Percentiles rank a stretch among this genome's conserved stretches.
Evolutionary conservation across 73 alveolate species (phyloP).

Genomic region (Strombidium stylifer): DNA sequence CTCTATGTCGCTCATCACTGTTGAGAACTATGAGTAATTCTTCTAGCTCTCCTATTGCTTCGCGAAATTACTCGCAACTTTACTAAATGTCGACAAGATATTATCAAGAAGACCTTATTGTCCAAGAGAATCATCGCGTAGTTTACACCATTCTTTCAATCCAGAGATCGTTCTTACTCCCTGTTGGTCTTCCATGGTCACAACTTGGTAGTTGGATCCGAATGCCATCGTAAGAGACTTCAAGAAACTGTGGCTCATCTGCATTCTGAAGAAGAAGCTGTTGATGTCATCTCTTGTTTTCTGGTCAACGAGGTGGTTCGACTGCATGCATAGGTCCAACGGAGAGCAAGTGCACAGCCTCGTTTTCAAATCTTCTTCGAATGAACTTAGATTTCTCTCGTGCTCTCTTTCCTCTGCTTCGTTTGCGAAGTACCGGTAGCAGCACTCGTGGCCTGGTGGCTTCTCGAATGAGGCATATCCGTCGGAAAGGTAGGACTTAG

Average conservation of each 20-base stretch:
- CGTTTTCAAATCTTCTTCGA: not conserved
- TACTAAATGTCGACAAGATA: not conserved
- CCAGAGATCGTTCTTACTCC: not conserved
- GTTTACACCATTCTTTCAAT: conserved; percentile 50
- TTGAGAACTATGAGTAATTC: not conserved
- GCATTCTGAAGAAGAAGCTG: conserved; percentile 31
- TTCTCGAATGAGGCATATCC: not conserved
- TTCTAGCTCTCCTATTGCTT: not conserved
- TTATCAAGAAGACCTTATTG: not conserved
- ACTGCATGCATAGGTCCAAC: conserved; percentile 4
- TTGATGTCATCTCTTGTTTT: not conserved
- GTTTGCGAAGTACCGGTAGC: not conserved
- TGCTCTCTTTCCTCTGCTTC: not conserved
- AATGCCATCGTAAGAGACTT: conserved; percentile 23
- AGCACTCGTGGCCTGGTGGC: not conserved
- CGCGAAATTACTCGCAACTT: too few species aligned
- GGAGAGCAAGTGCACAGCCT: conserved; percentile 8
- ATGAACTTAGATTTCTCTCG: not conserved
- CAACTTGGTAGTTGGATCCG: conserved; percentile 7
- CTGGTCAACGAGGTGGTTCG: not conserved
- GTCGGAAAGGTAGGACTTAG: not conserved
- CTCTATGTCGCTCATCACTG: conserved; percentile 7
- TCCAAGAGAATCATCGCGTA: conserved; percentile 47
- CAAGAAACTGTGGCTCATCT: conserved; percentile 32
- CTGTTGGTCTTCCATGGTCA: not conserved